These are phyloP conservation scores for Tardiomyces digboiensis DNA, from an alignment of 1,139 yeast genomes.

Conservation along the genomic window DNA sequence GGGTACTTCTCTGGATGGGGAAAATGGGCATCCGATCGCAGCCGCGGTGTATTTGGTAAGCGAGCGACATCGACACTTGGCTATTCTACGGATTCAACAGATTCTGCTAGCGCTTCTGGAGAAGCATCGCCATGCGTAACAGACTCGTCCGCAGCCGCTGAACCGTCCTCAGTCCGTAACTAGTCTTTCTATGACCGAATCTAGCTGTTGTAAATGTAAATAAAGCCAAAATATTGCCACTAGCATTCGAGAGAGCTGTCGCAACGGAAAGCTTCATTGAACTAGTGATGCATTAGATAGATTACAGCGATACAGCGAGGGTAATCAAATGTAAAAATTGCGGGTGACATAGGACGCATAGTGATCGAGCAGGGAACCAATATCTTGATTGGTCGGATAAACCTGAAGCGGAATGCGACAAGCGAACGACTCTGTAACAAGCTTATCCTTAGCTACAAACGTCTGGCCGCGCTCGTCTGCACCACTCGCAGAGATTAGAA, in stretches of 20 bases:
- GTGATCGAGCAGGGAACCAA: conserved; percentile 19
- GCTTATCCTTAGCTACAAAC: conserved; percentile 16
- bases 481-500: conserved; percentile 1
- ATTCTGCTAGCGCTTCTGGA: no score
- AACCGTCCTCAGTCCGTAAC: no score
- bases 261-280: no score
- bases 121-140: no score
- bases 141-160: no score
- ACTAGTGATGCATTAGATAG: no score
- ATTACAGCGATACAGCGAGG: conserved; percentile 10
- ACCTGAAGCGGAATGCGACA: conserved; percentile 26
- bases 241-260: no score
- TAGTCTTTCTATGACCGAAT: no score
- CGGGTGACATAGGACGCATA: background rate
- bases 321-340: background rate
- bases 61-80: no score
- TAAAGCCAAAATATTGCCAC: no score
- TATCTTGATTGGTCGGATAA: conserved; percentile 23
- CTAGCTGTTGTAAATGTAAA: no score
- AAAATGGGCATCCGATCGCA: background rate
- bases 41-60: background rate
- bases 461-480: conserved; percentile 11
- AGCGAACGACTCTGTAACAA: conserved; percentile 22
- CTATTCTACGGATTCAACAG: no score
- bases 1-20: background rate